Evolutionary conservation across 495 filamentous ascomycete species (phyloP), one percentile per base, ranked within the genome.

Genomic region (Hypoxylon rickii): DNA sequence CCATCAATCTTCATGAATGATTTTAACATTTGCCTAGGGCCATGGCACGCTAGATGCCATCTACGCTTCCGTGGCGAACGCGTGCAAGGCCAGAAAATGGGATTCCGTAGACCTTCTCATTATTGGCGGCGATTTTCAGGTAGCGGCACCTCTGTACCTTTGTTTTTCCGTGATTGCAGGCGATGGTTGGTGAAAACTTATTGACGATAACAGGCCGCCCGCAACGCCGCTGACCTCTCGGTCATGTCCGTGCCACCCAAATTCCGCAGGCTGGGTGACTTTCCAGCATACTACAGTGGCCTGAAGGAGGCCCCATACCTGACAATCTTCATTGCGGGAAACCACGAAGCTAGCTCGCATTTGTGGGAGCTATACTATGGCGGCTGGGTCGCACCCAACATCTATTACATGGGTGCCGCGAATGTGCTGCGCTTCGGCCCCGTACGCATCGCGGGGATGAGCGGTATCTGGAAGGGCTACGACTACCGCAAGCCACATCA

Each of bases 331-430:
- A 82, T 96, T 42, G 92, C 86, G 31, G 94, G 94, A 6, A 98
- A 98, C 66, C 94, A 98, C 58, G 94, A 98, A 70, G 91, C 94
- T 0, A 85, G 88, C 54, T 90, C 87, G 24, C 80, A 97, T 66
- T 69, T 96, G 0, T 91, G 82, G 74, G 94, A 98, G 66, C 81
- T 98, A 2, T 95, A 89, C 74, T 96, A 97, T 68, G 94, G 94
- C 33, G 94, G 94, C 31, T 98, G 94, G 94, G 94, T 90, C 1
- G 93, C 93, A 1, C 92, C 89, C 13, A 96, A 93, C 45, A 98
- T 98, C 44, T 98, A 95, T 76, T 98, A 96, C 74, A 71, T 97
- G 61, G 94, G 94, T 34, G 91, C 92, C 10, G 89, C 94, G 19
- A 95, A 92, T 61, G 85, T 97, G 7, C 63, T 98, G 4, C 86